Evolutionary conservation across 768 basidiomycete genomes (phyloP), one percentile per base, ranked within the genome.

Genomic region (Suillus luteus): DNA sequence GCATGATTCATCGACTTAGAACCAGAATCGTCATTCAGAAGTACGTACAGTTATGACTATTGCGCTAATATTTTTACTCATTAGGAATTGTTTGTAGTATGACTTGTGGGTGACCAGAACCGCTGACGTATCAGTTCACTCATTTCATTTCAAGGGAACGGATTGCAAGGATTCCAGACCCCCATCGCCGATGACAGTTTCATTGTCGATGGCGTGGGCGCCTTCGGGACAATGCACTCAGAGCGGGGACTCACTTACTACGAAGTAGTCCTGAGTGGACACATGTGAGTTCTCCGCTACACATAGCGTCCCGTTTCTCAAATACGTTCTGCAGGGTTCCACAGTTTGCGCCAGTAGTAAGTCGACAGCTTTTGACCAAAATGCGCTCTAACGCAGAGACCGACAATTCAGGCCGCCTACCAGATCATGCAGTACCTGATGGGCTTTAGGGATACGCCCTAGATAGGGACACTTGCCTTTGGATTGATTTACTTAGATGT

Each of bases 161-260:
- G 51, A 27, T 49, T 77, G 62, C 90, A 92, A 77, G 90, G 90
- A 0, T 92, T 92, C 83, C 89, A 87, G 65, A 86, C 81, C 0
- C 88, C 88, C 6, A 89, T 90, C 54, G 70, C 74, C 14, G 76
- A 83, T 37, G 89, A 91, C 66, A 87, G 84, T 64, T 88, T 92
- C 77, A 72, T 90, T 62, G 83, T 92, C 60, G 88, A 90, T 62
- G 88, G 86, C 19, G 80, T 91, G 51, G 90, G 90, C 33, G 81
- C 90, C 3, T 78, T 86, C 33, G 91, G 90, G 0, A 88, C 76
- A 2, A 77, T 83, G 63, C 90, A 91, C 64, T 77, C 80, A 17
- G 91, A 92, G 69, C 85, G 90, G 44, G 85, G 85, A 14, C 72
- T 92, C 67, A 86, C 89, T 0, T 91, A 86, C 66, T 78, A 81